phyloP scores from a whole-genome alignment of 2,329 filamentous ascomycete species.

The Neofusicoccum ribis region DNA sequence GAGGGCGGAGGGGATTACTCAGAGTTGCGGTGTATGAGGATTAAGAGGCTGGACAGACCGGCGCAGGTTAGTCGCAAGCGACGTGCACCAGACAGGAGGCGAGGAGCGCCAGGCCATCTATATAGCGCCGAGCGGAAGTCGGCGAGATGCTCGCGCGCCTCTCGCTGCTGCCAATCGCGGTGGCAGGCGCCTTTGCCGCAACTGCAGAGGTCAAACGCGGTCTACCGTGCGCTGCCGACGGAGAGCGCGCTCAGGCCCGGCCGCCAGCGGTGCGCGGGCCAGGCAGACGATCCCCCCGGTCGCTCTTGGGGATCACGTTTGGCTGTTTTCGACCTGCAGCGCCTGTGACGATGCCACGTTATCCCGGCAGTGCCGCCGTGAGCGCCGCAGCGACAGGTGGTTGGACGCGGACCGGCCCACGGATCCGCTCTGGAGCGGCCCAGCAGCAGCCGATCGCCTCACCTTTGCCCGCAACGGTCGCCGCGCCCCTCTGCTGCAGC shows the following conservation, averaged over 20 bases:
- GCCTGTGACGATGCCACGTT: background rate
- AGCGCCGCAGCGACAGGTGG: background rate
- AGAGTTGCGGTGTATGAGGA: constrained; percentile 11
- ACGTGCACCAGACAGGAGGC: background rate
- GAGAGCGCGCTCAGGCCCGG: background rate
- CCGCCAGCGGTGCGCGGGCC: background rate
- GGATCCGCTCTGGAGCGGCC: background rate
- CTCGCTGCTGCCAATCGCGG: background rate
- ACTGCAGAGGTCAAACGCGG: background rate
- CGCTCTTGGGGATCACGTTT: background rate
- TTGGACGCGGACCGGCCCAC: constrained; percentile 9
- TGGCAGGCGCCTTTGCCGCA: constrained; percentile 10
- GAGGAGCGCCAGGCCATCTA: background rate
- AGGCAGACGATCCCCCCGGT: background rate
- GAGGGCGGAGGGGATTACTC: background rate
- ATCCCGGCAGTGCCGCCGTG: background rate
- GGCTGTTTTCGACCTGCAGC: background rate
- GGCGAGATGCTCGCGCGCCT: background rate
- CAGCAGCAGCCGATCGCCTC: background rate
- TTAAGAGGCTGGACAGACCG: constrained; percentile 1
- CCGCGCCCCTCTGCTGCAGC: background rate
- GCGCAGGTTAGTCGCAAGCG: background rate
- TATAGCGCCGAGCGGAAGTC: constrained; percentile 14
- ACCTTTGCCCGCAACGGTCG: background rate
- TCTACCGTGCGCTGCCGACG: background rate